A percentile compares a stretch with the other conserved stretches of the same genome.
These are phyloP conservation scores for Fagopyrum homotropicum DNA, from an alignment of 148 eudicot species.

Conservation along the genomic window DNA sequence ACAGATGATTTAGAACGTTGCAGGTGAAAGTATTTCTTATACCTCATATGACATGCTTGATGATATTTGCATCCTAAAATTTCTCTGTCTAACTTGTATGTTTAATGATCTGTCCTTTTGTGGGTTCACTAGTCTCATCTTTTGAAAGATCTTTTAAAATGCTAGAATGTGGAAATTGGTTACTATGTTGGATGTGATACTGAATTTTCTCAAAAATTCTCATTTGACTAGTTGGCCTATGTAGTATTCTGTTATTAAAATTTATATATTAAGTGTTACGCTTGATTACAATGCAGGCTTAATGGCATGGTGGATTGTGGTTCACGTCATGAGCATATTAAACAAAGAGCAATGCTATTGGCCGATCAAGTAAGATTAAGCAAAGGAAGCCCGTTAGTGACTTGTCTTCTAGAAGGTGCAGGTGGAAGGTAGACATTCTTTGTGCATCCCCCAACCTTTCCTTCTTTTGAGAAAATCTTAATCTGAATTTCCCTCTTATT, in stretches of 20 bases:
- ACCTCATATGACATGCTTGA: not conserved
- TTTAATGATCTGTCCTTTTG: not conserved
- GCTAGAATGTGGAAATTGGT: not conserved
- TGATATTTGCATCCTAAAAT: not conserved
- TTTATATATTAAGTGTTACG: not conserved
- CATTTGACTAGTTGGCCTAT: not conserved
- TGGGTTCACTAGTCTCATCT: not conserved
- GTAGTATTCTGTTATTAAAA: not conserved
- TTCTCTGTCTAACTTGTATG: not conserved
- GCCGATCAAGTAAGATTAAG: slow-evolving; percentile 93
- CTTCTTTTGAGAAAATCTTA: not conserved
- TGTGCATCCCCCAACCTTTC: not conserved
- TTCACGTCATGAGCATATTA: slow-evolving; percentile 80
- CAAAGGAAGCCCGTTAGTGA: slow-evolving; percentile 86
- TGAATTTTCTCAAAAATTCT: not conserved
- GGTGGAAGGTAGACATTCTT: slow-evolving; percentile 61
- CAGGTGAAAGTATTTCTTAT: slow-evolving; percentile 41
- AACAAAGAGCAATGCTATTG: slow-evolving; percentile 73
- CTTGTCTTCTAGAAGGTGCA: slow-evolving; percentile 94
- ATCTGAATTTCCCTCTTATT: slow-evolving; percentile 11
- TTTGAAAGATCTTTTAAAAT: not conserved
- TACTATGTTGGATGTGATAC: not conserved
- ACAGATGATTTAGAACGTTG: slow-evolving; percentile 90
- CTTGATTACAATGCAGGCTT: slow-evolving; percentile 38
- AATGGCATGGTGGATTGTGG: slow-evolving; percentile 95